phyloP scores from a whole-genome alignment of 305 asterid genomes.

The Petunia hybrid region DNA sequence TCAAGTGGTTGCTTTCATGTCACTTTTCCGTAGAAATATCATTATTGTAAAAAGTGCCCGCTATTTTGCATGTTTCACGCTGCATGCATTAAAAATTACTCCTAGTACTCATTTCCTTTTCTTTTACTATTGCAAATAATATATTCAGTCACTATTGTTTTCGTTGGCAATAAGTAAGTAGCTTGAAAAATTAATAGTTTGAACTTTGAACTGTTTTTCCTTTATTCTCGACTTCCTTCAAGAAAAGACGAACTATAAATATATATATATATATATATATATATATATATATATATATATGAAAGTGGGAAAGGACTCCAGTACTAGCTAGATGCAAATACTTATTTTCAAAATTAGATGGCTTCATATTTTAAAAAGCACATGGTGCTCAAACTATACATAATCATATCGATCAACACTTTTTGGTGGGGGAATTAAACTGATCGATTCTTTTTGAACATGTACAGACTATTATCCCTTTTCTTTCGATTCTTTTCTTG shows the following conservation, averaged over 20 bases:
- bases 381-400: background rate
- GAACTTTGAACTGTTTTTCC: background rate
- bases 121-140: background rate
- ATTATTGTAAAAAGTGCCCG: background rate
- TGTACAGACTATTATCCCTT: background rate
- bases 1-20: background rate
- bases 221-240: background rate
- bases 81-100: background rate
- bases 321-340: background rate
- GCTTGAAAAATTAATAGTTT: background rate
- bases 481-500: slow-evolving; percentile 11
- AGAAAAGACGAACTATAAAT: background rate
- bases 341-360: background rate
- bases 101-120: background rate
- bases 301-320: background rate
- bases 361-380: background rate
- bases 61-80: slow-evolving; percentile 6
- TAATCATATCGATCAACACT: background rate
- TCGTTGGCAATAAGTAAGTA: slow-evolving; percentile 4
- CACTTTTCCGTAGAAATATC: background rate
- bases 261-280: too few relatives aligned
- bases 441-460: background rate
- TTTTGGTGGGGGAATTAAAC: background rate
- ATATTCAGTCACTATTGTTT: background rate
- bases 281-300: background rate